Evolutionary conservation across 768 basidiomycete species (phyloP).

Genomic region (Boletus tylopilopsis): DNA sequence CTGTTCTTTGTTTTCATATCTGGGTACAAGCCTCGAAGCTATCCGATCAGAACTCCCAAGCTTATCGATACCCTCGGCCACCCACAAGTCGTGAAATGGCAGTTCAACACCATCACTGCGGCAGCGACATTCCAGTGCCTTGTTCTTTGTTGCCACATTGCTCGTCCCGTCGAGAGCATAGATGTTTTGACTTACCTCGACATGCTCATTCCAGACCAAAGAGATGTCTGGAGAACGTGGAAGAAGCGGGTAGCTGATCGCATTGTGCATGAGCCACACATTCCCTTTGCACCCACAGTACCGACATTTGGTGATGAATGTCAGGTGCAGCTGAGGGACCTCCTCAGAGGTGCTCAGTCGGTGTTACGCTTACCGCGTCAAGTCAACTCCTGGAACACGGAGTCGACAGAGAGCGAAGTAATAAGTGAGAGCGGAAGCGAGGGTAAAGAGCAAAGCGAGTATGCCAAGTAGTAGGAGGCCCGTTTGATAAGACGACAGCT

Average conservation of each 20-base stretch:
- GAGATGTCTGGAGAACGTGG: not conserved
- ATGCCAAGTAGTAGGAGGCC: too few species aligned
- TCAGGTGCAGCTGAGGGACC: not conserved
- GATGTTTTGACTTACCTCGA: not conserved
- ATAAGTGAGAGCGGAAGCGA: too few species aligned
- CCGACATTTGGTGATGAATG: not conserved
- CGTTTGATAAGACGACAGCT: too few species aligned
- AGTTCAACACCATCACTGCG: not conserved
- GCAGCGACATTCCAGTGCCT: not conserved
- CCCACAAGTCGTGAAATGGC: not conserved
- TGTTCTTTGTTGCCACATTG: not conserved
- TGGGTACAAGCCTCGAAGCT: not conserved
- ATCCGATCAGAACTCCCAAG: not conserved
- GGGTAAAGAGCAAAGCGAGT: too few species aligned
- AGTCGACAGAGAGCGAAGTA: too few species aligned
- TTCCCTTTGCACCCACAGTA: not conserved
- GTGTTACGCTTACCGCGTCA: too few species aligned
- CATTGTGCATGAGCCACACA: not conserved
- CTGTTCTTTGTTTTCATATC: not conserved
- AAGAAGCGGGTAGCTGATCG: slow-evolving; percentile 1
- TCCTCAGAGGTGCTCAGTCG: not conserved
- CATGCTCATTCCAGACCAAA: not conserved
- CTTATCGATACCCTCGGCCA: not conserved
- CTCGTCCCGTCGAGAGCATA: not conserved
- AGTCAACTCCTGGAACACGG: too few species aligned